These are phyloP conservation scores for Kurtzmaniella natalensis DNA, from an alignment of 1,139 yeast genomes.

Conservation along the genomic window DNA sequence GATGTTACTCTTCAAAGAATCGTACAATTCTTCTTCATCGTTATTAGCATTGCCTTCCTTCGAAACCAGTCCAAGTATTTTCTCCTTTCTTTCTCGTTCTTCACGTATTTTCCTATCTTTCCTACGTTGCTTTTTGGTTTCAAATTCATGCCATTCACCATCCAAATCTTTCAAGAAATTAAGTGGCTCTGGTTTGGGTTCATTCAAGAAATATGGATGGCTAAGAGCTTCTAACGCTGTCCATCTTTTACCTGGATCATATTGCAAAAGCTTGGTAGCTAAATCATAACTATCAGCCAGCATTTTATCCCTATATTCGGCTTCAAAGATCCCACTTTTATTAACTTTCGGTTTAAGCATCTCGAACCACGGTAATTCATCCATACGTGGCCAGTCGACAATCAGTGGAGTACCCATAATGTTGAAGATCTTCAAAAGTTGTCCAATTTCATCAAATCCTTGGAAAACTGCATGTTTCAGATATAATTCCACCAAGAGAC, in stretches of 20 bases:
- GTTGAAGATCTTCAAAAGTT: slow-evolving; percentile 69
- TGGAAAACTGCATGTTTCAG: slow-evolving; percentile 74
- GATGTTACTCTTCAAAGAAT: background rate
- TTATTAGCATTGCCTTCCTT: background rate
- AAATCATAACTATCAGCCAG: slow-evolving; percentile 57
- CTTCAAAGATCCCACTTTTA: slow-evolving; percentile 43
- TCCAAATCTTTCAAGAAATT: slow-evolving; percentile 50
- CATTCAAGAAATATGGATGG: slow-evolving; percentile 67
- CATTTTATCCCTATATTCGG: slow-evolving; percentile 44
- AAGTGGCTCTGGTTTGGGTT: slow-evolving; percentile 60
- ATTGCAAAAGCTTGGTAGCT: slow-evolving; percentile 55
- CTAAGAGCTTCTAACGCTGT: slow-evolving; percentile 58
- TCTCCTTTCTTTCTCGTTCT: slow-evolving; percentile 16
- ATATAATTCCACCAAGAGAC: slow-evolving; percentile 79
- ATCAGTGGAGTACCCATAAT: slow-evolving; percentile 83
- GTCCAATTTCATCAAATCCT: slow-evolving; percentile 86
- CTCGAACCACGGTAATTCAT: slow-evolving; percentile 87
- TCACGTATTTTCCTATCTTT: slow-evolving; percentile 48
- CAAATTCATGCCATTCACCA: slow-evolving; percentile 97
- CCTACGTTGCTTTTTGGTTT: slow-evolving; percentile 79
- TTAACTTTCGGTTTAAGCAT: slow-evolving; percentile 63
- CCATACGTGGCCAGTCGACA: slow-evolving; percentile 75
- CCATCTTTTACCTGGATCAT: slow-evolving; percentile 66
- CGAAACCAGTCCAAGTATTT: too few species aligned
- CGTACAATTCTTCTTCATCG: background rate